Base-by-base conservation (phyloP, 495 filamentous ascomycete genomes). In the Peziza echinospora region DNA sequence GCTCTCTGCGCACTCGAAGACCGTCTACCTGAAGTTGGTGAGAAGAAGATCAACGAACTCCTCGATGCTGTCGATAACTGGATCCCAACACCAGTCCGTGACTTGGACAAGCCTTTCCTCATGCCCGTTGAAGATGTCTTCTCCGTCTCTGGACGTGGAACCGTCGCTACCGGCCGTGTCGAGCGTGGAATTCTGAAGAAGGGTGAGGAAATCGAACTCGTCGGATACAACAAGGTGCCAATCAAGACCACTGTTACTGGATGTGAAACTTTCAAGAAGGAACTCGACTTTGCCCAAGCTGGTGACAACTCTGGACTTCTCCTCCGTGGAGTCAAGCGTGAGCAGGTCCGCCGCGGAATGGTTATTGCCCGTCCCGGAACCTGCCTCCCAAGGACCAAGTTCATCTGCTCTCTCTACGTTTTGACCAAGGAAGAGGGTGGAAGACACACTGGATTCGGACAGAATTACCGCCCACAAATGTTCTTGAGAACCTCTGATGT, bases 181-280 rank as follows among this genome's bases (percentile, higher is more conserved):
- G 89, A 96, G 75, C 87, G 91, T 61, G 89, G 89, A 64, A 65
- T 69, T 23, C 68, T 96, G 58, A 94, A 91, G 78, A 80, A 73
- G 67, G 91, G 94, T 64, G 65, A 70, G 43, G 89, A 97, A 58
- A 78, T 97, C 47, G 89, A 97, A 69, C 72, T 97, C 51, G 68
- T 96, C 54, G 89, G 89, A 58, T 89, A 83, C 65, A 71, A 73
- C 53, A 63, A 63, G 34, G 66, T 67, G 19, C 67, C 82, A 50
- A 82, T 93, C 68, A 93, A 89, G 74, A 94, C 91, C 61, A 96
- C 93, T 70, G 86, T 97, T 48, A 97, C 89, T 57, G 89, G 96
- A 59, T 93, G 96, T 60, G 89, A 97, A 70, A 96, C 85, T 49
- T 97, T 97, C 73, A 91, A 96, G 73, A 97, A 97, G 72, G 84